Percentiles rank a stretch among this genome's conserved stretches.
These are phyloP conservation scores for Beauveria bassiana DNA, from an alignment of 2,329 filamentous ascomycete species.

Conservation along the genomic window DNA sequence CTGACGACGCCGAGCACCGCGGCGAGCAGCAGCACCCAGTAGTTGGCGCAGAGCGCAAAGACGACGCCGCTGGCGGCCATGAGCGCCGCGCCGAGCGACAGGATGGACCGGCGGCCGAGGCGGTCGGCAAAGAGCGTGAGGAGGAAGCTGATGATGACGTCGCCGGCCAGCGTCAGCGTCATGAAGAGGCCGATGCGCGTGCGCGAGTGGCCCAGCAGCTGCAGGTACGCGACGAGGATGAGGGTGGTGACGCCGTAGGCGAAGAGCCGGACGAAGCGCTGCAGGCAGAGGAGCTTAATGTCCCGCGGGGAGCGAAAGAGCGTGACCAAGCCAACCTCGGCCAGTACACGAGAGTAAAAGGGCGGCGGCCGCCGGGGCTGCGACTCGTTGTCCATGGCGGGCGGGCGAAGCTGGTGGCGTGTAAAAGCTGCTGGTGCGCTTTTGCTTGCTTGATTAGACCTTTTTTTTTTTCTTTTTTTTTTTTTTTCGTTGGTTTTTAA, in stretches of 20 bases:
- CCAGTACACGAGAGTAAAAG: neutral
- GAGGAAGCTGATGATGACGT: constrained; percentile 50
- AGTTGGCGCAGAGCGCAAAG: constrained; percentile 45
- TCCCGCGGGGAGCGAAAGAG: constrained; percentile 27
- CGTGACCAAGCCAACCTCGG: constrained; percentile 1
- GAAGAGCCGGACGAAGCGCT: constrained; percentile 54
- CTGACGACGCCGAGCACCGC: constrained; percentile 56
- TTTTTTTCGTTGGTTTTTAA: neutral
- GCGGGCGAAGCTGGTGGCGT: neutral
- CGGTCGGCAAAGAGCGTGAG: constrained; percentile 52
- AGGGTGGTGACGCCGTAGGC: constrained; percentile 54
- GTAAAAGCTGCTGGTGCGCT: too few species aligned
- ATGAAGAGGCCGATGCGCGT: constrained; percentile 54
- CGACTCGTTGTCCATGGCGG: neutral
- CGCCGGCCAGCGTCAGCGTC: constrained; percentile 55
- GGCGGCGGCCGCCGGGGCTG: neutral
- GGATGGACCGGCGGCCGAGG: constrained; percentile 45
- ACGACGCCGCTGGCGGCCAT: constrained; percentile 49
- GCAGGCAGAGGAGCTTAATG: constrained; percentile 48
- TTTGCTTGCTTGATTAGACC: too few species aligned
- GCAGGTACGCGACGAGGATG: constrained; percentile 49
- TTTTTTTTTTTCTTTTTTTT: too few species aligned
- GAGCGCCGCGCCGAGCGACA: constrained; percentile 44
- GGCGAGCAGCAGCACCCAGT: constrained; percentile 50
- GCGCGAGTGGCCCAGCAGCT: constrained; percentile 40